Percentiles rank a stretch among this genome's conserved stretches.
Conservation (phyloP, 805 yeast genomes). For the Saccharomycopsis oosterbeekiorum region DNA sequence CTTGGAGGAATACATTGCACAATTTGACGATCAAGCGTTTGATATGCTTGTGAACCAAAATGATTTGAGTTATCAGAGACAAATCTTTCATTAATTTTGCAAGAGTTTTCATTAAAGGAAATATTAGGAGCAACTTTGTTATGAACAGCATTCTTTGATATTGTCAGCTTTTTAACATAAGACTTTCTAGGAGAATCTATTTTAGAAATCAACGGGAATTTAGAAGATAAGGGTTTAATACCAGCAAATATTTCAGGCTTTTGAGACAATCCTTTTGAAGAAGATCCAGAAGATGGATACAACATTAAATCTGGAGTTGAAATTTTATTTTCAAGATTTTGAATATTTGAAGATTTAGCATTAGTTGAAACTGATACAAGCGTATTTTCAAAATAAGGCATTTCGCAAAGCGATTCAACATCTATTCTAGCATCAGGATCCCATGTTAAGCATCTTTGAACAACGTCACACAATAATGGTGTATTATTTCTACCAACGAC, state of each 20-base stretch:
- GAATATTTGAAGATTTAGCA: not conserved
- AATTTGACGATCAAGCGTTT: not conserved
- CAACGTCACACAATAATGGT: conserved; percentile 28
- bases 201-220: not conserved
- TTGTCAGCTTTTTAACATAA: not conserved
- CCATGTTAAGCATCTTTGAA: conserved; percentile 60
- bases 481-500: conserved; percentile 39
- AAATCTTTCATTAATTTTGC: not conserved
- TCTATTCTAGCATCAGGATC: conserved; percentile 59
- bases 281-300: not conserved
- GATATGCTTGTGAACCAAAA: not conserved
- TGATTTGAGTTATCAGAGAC: not conserved
- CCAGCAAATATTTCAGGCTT: conserved; percentile 9
- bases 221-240: not conserved
- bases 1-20: not conserved
- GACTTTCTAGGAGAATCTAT: conserved; percentile 2
- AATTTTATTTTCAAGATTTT: not conserved
- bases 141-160: not conserved
- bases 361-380: conserved; percentile 19
- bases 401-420: conserved; percentile 36
- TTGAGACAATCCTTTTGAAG: not conserved
- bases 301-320: not conserved
- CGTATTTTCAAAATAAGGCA: conserved; percentile 47
- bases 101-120: not conserved
- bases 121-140: not conserved